Evolutionary conservation across 805 yeast species (phyloP).

Genomic region (Scheffersomyces lignosus): DNA sequence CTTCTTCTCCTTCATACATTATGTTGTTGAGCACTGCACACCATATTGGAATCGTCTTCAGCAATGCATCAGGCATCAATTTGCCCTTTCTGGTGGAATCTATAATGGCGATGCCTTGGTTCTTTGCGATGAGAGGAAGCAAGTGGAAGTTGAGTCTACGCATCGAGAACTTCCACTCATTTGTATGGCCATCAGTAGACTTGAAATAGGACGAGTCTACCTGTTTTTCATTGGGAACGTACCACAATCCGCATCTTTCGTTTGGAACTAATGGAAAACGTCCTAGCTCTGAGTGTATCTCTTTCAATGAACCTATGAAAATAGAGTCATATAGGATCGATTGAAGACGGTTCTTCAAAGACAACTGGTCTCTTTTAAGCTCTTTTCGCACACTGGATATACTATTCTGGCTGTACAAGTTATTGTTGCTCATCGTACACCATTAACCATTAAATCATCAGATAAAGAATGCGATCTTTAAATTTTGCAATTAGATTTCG

Average conservation of each 20-base stretch:
- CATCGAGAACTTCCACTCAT: slow-evolving; percentile 75
- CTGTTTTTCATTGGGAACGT: slow-evolving; percentile 48
- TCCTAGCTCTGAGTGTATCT: slow-evolving; percentile 8
- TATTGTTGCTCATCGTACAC: too few species aligned
- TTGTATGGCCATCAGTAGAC: slow-evolving; percentile 88
- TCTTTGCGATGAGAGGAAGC: slow-evolving; percentile 43
- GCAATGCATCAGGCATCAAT: slow-evolving; percentile 79
- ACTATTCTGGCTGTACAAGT: neutral
- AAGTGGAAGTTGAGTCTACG: slow-evolving; percentile 76
- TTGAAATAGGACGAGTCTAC: slow-evolving; percentile 69
- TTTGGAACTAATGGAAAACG: slow-evolving; percentile 61
- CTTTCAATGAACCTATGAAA: slow-evolving; percentile 45
- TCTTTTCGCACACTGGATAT: slow-evolving; percentile 33
- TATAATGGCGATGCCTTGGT: slow-evolving; percentile 58
- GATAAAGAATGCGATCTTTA: too few species aligned
- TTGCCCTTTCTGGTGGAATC: slow-evolving; percentile 90
- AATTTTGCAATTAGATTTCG: too few species aligned
- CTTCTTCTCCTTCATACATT: slow-evolving; percentile 36
- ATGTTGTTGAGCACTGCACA: slow-evolving; percentile 71
- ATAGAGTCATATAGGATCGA: slow-evolving; percentile 67
- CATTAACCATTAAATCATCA: too few species aligned
- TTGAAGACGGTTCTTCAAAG: slow-evolving; percentile 60
- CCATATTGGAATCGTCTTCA: slow-evolving; percentile 91
- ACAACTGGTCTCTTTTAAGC: slow-evolving; percentile 50
- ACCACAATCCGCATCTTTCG: slow-evolving; percentile 89